Conservation (phyloP, 495 filamentous ascomycete genomes). For the Penicillium roqueforti region DNA sequence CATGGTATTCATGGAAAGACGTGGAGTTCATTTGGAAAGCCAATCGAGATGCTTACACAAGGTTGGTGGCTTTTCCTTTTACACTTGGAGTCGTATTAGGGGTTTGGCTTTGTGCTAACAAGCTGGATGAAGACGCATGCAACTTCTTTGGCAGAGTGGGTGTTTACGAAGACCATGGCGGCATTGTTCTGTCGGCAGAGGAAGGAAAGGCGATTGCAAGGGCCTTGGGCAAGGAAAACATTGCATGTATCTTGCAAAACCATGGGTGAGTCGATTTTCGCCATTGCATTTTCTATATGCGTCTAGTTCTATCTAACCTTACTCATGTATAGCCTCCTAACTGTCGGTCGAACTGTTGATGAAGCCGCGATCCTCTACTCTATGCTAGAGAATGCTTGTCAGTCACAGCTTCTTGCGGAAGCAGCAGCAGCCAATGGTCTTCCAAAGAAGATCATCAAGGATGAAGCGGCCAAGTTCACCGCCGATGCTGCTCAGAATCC, state of each 20-base stretch:
- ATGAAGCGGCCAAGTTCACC: conserved; percentile 38
- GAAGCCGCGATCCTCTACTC: conserved; percentile 66
- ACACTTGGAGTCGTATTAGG: neutral
- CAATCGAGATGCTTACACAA: conserved; percentile 49
- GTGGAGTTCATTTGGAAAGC: conserved; percentile 45
- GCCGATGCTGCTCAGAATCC: conserved; percentile 40
- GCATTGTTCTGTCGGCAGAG: conserved; percentile 57
- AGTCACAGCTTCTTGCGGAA: conserved; percentile 62
- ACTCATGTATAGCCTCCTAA: conserved; percentile 43
- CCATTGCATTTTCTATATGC: neutral
- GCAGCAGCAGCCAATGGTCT: conserved; percentile 56
- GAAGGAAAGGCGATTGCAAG: conserved; percentile 57
- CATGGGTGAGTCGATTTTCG: conserved; percentile 44
- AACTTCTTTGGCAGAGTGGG: conserved; percentile 52
- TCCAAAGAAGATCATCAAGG: conserved; percentile 49
- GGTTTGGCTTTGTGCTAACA: conserved; percentile 1
- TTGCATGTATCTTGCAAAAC: conserved; percentile 62
- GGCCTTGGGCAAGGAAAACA: conserved; percentile 58
- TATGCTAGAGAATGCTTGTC: conserved; percentile 61
- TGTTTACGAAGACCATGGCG: conserved; percentile 51
- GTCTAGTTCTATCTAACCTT: conserved; percentile 1
- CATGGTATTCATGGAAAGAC: conserved; percentile 47
- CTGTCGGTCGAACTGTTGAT: conserved; percentile 60
- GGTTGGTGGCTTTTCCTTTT: conserved; percentile 21
- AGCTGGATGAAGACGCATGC: conserved; percentile 45